These are phyloP conservation scores for Schwanniomyces vanrijiae DNA, from an alignment of 805 yeast species.

Conservation along the genomic window DNA sequence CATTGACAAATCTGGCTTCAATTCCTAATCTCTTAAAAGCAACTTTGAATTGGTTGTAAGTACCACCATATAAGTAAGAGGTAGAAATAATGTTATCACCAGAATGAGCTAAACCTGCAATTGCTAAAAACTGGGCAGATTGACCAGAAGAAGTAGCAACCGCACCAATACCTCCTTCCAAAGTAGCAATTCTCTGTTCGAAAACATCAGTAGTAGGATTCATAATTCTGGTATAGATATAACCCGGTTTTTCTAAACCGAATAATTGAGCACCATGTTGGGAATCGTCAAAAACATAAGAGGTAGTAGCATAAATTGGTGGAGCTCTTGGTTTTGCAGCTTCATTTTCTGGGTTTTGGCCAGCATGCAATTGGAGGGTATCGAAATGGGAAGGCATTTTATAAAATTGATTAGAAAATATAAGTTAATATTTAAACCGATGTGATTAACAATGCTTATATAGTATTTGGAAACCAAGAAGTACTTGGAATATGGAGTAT, in stretches of 20 bases:
- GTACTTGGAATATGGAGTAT: neutral
- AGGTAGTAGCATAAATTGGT: slow-evolving; percentile 90
- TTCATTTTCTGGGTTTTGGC: slow-evolving; percentile 66
- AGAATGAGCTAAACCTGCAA: slow-evolving; percentile 76
- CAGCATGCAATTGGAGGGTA: slow-evolving; percentile 93
- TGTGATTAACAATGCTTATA: too few species aligned
- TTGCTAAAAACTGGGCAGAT: slow-evolving; percentile 88
- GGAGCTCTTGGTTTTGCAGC: slow-evolving; percentile 80
- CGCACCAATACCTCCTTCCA: slow-evolving; percentile 91
- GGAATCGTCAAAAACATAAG: slow-evolving; percentile 84
- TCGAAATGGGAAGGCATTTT: slow-evolving; percentile 70
- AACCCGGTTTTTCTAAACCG: slow-evolving; percentile 81
- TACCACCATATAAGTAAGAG: slow-evolving; percentile 90
- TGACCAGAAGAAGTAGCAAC: slow-evolving; percentile 93
- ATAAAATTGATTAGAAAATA: neutral
- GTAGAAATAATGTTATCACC: slow-evolving; percentile 93
- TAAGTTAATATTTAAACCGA: too few species aligned
- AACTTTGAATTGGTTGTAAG: slow-evolving; percentile 92
- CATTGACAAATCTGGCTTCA: slow-evolving; percentile 79
- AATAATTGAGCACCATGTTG: slow-evolving; percentile 91
- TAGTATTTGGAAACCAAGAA: neutral
- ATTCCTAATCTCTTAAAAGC: slow-evolving; percentile 88
- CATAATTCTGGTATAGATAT: slow-evolving; percentile 83
- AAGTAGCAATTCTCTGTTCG: slow-evolving; percentile 88
- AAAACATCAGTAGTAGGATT: slow-evolving; percentile 93